Conservation (phyloP, 768 basidiomycete species). For the Lenzites betulinus region DNA sequence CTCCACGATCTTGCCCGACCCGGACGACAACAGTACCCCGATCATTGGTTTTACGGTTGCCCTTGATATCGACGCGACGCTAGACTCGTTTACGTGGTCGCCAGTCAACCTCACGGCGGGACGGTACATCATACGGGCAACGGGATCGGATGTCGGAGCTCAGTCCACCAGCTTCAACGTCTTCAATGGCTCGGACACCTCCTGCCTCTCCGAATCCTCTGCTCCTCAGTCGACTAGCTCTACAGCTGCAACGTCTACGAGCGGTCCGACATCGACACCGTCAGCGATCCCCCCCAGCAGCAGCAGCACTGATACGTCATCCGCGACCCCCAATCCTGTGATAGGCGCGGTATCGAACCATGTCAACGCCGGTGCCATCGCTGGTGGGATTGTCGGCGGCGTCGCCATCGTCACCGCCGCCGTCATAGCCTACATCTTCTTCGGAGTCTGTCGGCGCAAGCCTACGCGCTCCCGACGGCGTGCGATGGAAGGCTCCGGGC, state of each 20-base stretch:
- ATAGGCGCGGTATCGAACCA: conserved; percentile 15
- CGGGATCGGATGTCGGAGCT: conserved; percentile 8
- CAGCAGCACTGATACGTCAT: conserved; percentile 6
- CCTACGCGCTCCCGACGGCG: conserved; percentile 20
- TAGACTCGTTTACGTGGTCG: conserved; percentile 42
- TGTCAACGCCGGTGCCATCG: conserved; percentile 45
- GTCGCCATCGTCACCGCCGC: conserved; percentile 40
- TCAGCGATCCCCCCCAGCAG: conserved; percentile 1
- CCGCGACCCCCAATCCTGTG: conserved; percentile 8
- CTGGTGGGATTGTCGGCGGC: conserved; percentile 55
- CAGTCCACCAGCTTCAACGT: conserved; percentile 39
- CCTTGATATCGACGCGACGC: conserved; percentile 31
- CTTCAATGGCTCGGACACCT: conserved; percentile 37
- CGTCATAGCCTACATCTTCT: conserved; percentile 34
- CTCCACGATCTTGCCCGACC: conserved; percentile 14
- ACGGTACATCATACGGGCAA: conserved; percentile 44
- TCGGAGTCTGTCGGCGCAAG: conserved; percentile 25
- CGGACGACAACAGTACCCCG: conserved; percentile 1
- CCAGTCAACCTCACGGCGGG: conserved; percentile 50
- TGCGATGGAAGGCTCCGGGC: neutral
- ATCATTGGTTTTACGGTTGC: conserved; percentile 31
- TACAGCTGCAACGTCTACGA: conserved; percentile 17
- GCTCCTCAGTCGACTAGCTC: conserved; percentile 11
- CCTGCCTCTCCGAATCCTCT: conserved; percentile 34
- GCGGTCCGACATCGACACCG: conserved; percentile 4